A percentile compares a stretch with the other conserved stretches of the same genome.
Evolutionary conservation across 305 asterid genomes (phyloP).

Genomic region (Striga hermonthica): DNA sequence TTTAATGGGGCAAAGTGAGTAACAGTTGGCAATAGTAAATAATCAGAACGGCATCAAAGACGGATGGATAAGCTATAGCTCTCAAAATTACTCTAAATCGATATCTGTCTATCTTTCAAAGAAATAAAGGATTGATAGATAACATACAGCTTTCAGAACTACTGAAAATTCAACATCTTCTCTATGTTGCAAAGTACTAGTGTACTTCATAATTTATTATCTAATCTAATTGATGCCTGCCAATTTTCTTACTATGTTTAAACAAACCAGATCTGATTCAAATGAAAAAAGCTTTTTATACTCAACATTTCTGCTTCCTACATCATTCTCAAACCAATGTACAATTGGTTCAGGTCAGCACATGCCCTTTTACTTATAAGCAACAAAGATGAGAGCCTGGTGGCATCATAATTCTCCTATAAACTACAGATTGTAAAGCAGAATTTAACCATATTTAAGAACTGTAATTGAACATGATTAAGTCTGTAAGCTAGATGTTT

Average conservation of each 20-base stretch:
- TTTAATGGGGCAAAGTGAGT: not conserved
- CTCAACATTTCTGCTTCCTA: not conserved
- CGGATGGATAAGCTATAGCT: not conserved
- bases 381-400: conserved; percentile 1
- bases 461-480: not conserved
- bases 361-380: not conserved
- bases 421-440: conserved; percentile 2
- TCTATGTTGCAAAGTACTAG: conserved; percentile 9
- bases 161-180: not conserved
- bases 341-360: not conserved
- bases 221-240: not conserved
- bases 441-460: conserved; percentile 13
- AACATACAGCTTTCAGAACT: not conserved
- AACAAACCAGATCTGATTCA: not conserved
- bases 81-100: not conserved
- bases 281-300: conserved; percentile 3
- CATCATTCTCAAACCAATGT: not conserved
- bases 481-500: not conserved
- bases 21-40: conserved; percentile 1
- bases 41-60: conserved; percentile 8
- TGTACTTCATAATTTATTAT: not conserved
- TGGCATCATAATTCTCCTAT: conserved; percentile 12
- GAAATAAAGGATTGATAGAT: conserved; percentile 1
- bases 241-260: conserved; percentile 17
- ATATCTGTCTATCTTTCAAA: not conserved